phyloP scores from a whole-genome alignment of 1,139 yeast species.

The Candida sanyaensis region DNA sequence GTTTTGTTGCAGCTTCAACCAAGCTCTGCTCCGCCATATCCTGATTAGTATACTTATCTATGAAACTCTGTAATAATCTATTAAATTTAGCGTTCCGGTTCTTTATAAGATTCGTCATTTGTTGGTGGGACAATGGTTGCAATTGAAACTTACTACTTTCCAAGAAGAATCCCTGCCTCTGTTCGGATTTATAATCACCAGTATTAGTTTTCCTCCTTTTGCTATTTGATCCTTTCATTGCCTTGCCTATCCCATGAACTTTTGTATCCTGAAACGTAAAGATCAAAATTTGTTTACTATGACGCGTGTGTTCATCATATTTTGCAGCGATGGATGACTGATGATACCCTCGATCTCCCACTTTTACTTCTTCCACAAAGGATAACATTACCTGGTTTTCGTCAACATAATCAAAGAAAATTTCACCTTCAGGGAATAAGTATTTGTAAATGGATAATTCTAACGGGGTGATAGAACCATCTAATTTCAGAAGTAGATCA shows the following conservation, averaged over 20 bases:
- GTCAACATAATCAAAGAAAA: conserved; percentile 69
- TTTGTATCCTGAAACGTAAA: conserved; percentile 80
- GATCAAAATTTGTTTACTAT: conserved; percentile 52
- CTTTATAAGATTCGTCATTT: conserved; percentile 58
- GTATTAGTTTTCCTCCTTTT: conserved; percentile 11
- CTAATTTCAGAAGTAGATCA: conserved; percentile 34
- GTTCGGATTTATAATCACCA: conserved; percentile 11
- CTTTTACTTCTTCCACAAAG: conserved; percentile 32
- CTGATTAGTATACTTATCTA: conserved; percentile 14
- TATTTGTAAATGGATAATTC: conserved; percentile 68
- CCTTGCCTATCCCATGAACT: conserved; percentile 40
- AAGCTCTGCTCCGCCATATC: conserved; percentile 36
- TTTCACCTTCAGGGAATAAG: conserved; percentile 68
- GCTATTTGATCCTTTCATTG: conserved; percentile 23
- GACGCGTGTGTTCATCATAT: conserved; percentile 28
- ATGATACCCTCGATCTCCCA: conserved; percentile 45
- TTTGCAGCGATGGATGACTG: conserved; percentile 36
- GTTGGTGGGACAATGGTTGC: conserved; percentile 28
- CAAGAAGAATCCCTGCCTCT: conserved; percentile 26
- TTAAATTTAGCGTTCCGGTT: conserved; percentile 59
- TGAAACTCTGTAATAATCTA: conserved; percentile 14
- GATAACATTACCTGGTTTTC: conserved; percentile 53
- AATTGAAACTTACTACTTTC: conserved; percentile 23
- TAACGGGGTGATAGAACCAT: conserved; percentile 26
- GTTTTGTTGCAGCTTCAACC: conserved; percentile 25